Base-by-base conservation (phyloP, 352 stramenopile species). In the Globisporangium nodosum region DNA sequence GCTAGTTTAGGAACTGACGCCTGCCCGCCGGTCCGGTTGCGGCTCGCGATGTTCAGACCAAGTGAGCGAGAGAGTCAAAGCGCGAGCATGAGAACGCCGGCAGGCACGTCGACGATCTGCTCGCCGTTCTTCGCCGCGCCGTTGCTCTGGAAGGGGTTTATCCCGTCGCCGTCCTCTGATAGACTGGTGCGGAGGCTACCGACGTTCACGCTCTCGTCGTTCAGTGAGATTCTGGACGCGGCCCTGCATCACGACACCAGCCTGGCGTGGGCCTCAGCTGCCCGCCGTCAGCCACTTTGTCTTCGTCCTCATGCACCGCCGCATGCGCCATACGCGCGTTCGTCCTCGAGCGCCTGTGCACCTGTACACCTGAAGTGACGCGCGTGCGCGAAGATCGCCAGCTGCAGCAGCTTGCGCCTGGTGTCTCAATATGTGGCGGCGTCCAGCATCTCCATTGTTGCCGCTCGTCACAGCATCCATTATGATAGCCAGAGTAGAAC, bases 81-180 rank as follows among this genome's bases (percentile, higher is more conserved):
- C 3, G 69, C 65, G 64, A 84, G 81, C 51, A 79, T 84, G 31
- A 84, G 52, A 1, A 64, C 67, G 24, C 69, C 74, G 1, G 66
- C 69, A 35, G 71, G 69, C 0, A 84, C 65, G 13, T 40, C 46
- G 12, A 84, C 30, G 3, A 16, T 61, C 54, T 73, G 58, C 46
- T 64, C 58, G 4, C 74, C 74, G 49, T 79, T 80, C 33, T 49
- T 24, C 5, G 73, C 64, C 12, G 65, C 66, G 6, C 51, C 63
- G 33, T 71, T 70, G 12, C 21, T 12, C 46, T 51, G 46, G 11
- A 33, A 51, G 46, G 31, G 33, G 21, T 21, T 51, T 21, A 8
- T n/a, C 16, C 13, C 13, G 13, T n/a, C 21, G 21, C 53, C 53
- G 15, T 49, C 42, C 35, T 52, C 15, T 21, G 18, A 2, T 2